Percentiles rank a stretch among this genome's conserved stretches.
Evolutionary conservation across 495 filamentous ascomycete species (phyloP).

Genomic region (Podospora comata): DNA sequence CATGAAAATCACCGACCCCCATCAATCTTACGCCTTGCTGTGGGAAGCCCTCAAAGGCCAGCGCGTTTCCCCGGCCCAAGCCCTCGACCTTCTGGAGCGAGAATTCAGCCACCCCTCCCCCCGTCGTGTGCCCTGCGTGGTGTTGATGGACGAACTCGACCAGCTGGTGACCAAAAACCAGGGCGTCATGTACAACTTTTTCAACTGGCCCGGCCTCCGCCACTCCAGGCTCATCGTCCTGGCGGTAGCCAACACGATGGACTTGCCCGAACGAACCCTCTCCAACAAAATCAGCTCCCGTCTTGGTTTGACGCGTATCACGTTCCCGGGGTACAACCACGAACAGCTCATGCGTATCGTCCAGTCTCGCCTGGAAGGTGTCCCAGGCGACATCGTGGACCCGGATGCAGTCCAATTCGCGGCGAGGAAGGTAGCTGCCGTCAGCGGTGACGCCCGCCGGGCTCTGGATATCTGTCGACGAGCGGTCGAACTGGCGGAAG

Average conservation of each 20-base stretch:
- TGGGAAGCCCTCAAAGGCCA: slow-evolving; percentile 97
- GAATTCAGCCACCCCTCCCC: slow-evolving; percentile 91
- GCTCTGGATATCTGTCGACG: slow-evolving; percentile 94
- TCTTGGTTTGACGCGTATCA: slow-evolving; percentile 84
- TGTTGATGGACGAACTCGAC: slow-evolving; percentile 98
- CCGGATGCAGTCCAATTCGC: slow-evolving; percentile 95
- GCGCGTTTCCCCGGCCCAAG: slow-evolving; percentile 86
- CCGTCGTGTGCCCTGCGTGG: slow-evolving; percentile 89
- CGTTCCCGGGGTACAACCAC: slow-evolving; percentile 96
- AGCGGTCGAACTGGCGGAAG: slow-evolving; percentile 92
- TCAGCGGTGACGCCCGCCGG: slow-evolving; percentile 88
- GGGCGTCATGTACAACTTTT: slow-evolving; percentile 99
- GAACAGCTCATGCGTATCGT: slow-evolving; percentile 98
- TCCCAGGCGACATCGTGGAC: slow-evolving; percentile 87
- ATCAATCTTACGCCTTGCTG: slow-evolving; percentile 90
- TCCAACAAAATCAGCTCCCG: slow-evolving; percentile 97
- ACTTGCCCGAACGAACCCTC: slow-evolving; percentile 91
- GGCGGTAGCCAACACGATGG: slow-evolving; percentile 99
- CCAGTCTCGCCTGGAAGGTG: slow-evolving; percentile 77
- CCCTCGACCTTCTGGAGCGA: slow-evolving; percentile 81
- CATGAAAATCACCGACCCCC: slow-evolving; percentile 98
- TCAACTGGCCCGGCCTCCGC: slow-evolving; percentile 96
- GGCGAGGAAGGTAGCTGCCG: slow-evolving; percentile 91
- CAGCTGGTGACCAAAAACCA: slow-evolving; percentile 97
- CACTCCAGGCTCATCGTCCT: slow-evolving; percentile 93